Evolutionary conservation across 2,329 filamentous ascomycete species (phyloP), one percentile per base, ranked within the genome.

Genomic region (Chaetomiaceae sp.): DNA sequence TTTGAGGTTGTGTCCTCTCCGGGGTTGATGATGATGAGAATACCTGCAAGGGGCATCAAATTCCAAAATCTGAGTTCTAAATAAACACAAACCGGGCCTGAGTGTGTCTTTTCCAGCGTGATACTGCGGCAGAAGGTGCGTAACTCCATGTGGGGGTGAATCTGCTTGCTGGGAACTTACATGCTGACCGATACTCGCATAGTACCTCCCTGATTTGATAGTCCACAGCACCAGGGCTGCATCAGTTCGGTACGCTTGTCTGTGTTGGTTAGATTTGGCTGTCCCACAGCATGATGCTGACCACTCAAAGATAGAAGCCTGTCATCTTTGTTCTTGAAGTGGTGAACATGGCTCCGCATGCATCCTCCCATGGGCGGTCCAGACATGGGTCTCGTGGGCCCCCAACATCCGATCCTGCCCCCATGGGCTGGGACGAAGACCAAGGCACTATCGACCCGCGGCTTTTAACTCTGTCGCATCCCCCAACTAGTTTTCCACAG

Each of bases 391-490:
- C 44, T 40, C 44, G 35, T 14, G 25, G 16, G 17, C n/a, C 40
- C 6, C 13, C 35, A 30, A 16, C 30, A 17, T 23, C 38, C 45
- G 25, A 40, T 10, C 27, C 45, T 3, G 37, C 31, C n/a, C 8
- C 35, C 13, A n/a, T 23, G 8, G 40, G 34, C 7, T 53, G 50
- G 44, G 9, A 53, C 35, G 44, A 44, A 14, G 45, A 31, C 1
- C 33, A 48, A 12, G 50, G 40, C 16, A 48, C 45, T 16, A 53
- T 53, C 21, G 50, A 53, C 19, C 50, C 50, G 1, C 50, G 9
- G 30, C 50, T 53, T 13, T 53, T 53, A 43, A 48, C 1, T n/a
- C 12, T 9, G 6, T 31, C 17, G 12, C 14, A 19, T 4, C 13
- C 25, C 39, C 17, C 30, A 13, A 5, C 17, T 14, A 21, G 13